Evolutionary conservation across 208 protist genomes (phyloP).

Genomic region (Leishmania tropica): DNA sequence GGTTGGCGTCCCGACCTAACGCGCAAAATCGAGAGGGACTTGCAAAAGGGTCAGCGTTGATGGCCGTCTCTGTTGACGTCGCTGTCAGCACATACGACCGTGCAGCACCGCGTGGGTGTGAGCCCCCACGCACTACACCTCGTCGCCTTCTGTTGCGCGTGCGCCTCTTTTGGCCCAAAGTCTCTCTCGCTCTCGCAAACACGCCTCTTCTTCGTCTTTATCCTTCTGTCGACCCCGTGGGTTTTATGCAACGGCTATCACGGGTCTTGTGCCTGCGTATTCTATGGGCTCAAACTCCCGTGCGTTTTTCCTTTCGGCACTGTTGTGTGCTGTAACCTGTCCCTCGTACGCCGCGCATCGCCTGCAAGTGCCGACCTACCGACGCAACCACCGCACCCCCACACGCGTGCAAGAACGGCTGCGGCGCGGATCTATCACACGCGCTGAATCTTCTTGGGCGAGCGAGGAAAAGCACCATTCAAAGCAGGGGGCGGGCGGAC

Average conservation of each 20-base stretch:
- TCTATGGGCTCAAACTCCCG: background rate
- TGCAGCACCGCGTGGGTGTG: too few species aligned
- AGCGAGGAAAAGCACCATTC: background rate
- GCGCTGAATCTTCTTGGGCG: background rate
- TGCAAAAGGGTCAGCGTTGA: too few species aligned
- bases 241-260: background rate
- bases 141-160: background rate
- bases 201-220: too few species aligned
- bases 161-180: background rate
- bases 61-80: too few species aligned
- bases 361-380: background rate
- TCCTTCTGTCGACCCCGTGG: background rate
- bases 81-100: too few species aligned
- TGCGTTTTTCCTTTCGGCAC: background rate
- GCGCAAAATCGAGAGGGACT: too few species aligned
- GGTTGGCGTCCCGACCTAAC: too few species aligned
- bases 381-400: background rate
- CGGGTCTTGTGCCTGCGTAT: background rate
- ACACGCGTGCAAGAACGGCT: background rate
- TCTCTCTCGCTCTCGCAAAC: background rate
- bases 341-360: background rate
- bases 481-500: background rate
- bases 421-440: background rate
- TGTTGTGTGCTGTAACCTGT: background rate
- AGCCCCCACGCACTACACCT: too few species aligned